Evolutionary conservation across 257 asterid species (phyloP).

Genomic region (Phtheirospermum japonicum): DNA sequence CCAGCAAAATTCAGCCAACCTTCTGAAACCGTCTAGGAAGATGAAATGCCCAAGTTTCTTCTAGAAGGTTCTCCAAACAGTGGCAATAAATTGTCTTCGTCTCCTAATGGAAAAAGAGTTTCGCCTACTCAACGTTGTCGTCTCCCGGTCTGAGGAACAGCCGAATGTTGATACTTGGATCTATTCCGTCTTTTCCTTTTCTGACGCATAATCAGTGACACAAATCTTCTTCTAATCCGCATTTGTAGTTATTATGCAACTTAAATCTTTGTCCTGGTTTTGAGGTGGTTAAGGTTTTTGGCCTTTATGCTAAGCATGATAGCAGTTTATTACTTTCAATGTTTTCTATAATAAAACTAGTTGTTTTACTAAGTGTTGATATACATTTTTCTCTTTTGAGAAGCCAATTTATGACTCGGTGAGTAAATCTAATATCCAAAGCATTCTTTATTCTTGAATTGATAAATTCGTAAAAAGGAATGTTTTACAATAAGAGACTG

Average conservation of each 20-base stretch:
- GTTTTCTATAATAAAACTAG: constrained; percentile 24
- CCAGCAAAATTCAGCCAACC: constrained; percentile 50
- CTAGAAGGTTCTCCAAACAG: constrained; percentile 48
- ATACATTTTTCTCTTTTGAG: neutral
- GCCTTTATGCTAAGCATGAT: constrained; percentile 8
- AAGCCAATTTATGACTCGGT: neutral
- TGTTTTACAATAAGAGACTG: too few species aligned
- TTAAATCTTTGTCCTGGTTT: constrained; percentile 19
- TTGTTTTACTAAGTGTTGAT: neutral
- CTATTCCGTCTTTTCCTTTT: constrained; percentile 77
- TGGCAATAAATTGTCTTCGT: constrained; percentile 48
- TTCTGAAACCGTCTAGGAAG: constrained; percentile 47
- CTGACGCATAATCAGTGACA: constrained; percentile 55
- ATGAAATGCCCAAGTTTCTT: constrained; percentile 67
- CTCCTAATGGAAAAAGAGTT: constrained; percentile 88
- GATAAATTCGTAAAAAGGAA: too few species aligned
- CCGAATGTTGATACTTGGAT: constrained; percentile 63
- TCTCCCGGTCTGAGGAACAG: constrained; percentile 55
- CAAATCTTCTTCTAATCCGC: too few species aligned
- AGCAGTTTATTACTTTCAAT: constrained; percentile 11
- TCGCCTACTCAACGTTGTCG: constrained; percentile 59
- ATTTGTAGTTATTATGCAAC: constrained; percentile 22
- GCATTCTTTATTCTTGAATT: constrained; percentile 14
- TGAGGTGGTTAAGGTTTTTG: constrained; percentile 17
- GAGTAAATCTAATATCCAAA: neutral